phyloP scores from a whole-genome alignment of 2,329 filamentous ascomycete species.

The Passalora sequoiae region DNA sequence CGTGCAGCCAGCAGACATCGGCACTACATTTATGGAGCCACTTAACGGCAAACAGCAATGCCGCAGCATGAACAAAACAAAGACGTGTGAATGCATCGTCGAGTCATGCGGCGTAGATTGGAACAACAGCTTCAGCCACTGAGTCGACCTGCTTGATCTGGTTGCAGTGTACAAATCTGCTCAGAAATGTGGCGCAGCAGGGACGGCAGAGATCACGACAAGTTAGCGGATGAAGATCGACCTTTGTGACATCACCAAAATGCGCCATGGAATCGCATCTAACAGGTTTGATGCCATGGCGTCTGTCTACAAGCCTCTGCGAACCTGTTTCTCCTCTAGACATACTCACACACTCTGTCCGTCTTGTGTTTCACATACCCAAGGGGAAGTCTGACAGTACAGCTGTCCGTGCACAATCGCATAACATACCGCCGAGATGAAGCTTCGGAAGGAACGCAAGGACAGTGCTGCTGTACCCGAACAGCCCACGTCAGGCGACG shows the following conservation, averaged over 20 bases:
- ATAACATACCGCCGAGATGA: slow-evolving; percentile 2
- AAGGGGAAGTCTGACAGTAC: neutral
- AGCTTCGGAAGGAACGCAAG: slow-evolving; percentile 4
- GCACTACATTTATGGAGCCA: too few species aligned
- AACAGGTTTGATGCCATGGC: neutral
- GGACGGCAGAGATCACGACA: neutral
- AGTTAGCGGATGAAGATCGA: neutral
- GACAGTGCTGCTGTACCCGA: neutral
- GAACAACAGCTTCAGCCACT: neutral
- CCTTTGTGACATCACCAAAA: slow-evolving; percentile 1
- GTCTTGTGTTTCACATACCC: neutral
- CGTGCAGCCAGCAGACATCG: too few species aligned
- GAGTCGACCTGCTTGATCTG: neutral
- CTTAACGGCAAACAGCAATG: too few species aligned
- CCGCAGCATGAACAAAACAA: too few species aligned
- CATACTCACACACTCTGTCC: neutral
- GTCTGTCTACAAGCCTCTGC: neutral
- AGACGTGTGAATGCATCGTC: too few species aligned
- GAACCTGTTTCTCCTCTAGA: neutral
- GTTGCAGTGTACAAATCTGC: neutral
- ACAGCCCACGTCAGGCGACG: neutral
- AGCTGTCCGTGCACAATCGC: too few species aligned
- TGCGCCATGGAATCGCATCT: neutral
- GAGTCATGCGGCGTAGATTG: too few species aligned
- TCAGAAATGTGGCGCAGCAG: neutral